Evolutionary conservation across 148 eudicot species (phyloP).

Genomic region (Rheum nobile): DNA sequence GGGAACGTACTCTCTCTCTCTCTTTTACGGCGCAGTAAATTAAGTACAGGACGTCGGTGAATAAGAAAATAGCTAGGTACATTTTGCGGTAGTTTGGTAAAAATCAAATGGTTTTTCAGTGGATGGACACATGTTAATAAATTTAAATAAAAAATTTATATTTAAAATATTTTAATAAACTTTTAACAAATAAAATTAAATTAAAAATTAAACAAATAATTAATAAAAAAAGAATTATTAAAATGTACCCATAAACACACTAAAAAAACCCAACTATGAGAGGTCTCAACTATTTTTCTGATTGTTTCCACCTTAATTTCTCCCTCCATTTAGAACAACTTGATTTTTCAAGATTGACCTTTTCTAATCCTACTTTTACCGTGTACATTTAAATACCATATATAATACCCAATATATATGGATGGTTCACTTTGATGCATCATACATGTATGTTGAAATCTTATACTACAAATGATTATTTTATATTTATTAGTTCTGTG

Average conservation of each 20-base stretch:
- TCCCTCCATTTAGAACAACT: not conserved
- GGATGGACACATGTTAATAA: no score
- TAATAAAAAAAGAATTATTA: no score
- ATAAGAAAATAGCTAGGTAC: not conserved
- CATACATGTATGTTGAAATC: not conserved
- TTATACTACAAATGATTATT: not conserved
- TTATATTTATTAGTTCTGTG: not conserved
- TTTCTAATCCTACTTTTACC: not conserved
- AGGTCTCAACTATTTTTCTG: not conserved
- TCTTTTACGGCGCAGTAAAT: not conserved
- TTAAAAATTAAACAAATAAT: no score
- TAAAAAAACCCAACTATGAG: not conserved
- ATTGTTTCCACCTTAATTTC: not conserved
- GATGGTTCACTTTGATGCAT: not conserved
- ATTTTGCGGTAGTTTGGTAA: not conserved
- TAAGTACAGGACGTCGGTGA: not conserved
- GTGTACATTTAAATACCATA: not conserved
- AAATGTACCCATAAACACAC: no score
- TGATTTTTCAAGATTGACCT: not conserved
- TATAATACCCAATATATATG: no score
- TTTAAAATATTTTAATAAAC: no score
- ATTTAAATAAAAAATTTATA: no score
- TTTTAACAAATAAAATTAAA: no score
- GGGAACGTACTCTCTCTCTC: not conserved
- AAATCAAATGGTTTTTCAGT: no score